Evolutionary conservation across 2,329 filamentous ascomycete species (phyloP), one percentile per base, ranked within the genome.

Genomic region (Colletotrichum sp.): DNA sequence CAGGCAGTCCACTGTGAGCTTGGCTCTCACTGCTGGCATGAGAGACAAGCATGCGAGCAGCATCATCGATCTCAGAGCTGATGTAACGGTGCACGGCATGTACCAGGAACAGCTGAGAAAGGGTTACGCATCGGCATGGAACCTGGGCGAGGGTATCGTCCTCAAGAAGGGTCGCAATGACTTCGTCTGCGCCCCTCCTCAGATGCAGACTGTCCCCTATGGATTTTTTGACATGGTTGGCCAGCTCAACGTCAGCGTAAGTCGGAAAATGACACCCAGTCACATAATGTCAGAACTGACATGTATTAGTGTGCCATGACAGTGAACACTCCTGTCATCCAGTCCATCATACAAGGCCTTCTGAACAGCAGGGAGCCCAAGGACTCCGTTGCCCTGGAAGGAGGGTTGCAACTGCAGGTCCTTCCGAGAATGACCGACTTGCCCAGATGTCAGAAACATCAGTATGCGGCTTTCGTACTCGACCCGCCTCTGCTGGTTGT

Each of bases 391-490:
- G 91, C 92, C 12, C 84, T 94, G 18, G 83, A 87, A 18, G 86
- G 89, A 69, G 91, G 90, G 5, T 86, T 93, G 21, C 89, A 89
- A 30, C 83, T 94, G 8, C 93, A 94, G 79, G 89, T 94, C 6
- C 84, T 94, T 26, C 89, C 89, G 3, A 88, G 88, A 65, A 88
- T 93, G 72, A 84, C 85, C 4, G 87, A 90, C 65, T 84, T 94
- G 6, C 89, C 90, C 1, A 83, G 86, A 28, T 93, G 91, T 78
- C 88, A 92, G 80, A 92, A 92, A 80, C 91, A 93, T 82, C 91
- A 93, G 76, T 93, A 92, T 79, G 91, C 90, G n/a, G 91, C 91
- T 10, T 93, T 93, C 80, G 89, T 93, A 67, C 86, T 89, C 75
- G 90, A 92, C 77, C 84, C 87, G n/a, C 85, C 86, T 58, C 85